These are phyloP conservation scores for Phycomyces nitens DNA, from an alignment of 192 early-diverging fungal genomes.

Conservation along the genomic window DNA sequence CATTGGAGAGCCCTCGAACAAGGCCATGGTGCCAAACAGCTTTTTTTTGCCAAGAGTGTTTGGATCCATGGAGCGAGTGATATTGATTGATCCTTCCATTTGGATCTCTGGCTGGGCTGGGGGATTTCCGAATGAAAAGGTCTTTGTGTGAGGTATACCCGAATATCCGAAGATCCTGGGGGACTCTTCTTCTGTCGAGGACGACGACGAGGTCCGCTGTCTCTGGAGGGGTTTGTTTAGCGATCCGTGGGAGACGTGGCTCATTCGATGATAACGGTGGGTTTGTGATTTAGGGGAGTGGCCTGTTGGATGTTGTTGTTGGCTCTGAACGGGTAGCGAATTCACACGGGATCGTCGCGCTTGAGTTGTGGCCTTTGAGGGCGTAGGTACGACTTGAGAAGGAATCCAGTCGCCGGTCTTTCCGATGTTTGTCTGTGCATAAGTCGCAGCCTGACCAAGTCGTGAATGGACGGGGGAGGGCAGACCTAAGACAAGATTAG, in stretches of 20 bases:
- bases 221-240: too few species aligned
- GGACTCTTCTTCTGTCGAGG: too few species aligned
- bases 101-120: slow-evolving; percentile 18
- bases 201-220: too few species aligned
- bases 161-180: too few species aligned
- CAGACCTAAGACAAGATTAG: too few species aligned
- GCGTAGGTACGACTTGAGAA: slow-evolving; percentile 9
- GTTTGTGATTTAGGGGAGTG: slow-evolving; percentile 10
- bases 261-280: slow-evolving; percentile 16
- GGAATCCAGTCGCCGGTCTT: slow-evolving; percentile 4
- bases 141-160: too few species aligned
- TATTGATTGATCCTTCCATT: slow-evolving; percentile 2
- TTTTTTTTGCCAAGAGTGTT: slow-evolving; percentile 26
- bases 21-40: slow-evolving; percentile 53
- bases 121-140: not conserved
- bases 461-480: not conserved
- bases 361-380: slow-evolving; percentile 7
- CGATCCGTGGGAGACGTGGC: slow-evolving; percentile 5
- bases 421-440: not conserved
- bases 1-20: slow-evolving; percentile 67
- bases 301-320: slow-evolving; percentile 1
- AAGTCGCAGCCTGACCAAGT: not conserved
- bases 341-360: slow-evolving; percentile 24
- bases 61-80: slow-evolving; percentile 29
- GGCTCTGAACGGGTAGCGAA: slow-evolving; percentile 6